Evolutionary conservation across 1,284 basidiomycete genomes (phyloP).

Genomic region (Pisolithus thermaeus): DNA sequence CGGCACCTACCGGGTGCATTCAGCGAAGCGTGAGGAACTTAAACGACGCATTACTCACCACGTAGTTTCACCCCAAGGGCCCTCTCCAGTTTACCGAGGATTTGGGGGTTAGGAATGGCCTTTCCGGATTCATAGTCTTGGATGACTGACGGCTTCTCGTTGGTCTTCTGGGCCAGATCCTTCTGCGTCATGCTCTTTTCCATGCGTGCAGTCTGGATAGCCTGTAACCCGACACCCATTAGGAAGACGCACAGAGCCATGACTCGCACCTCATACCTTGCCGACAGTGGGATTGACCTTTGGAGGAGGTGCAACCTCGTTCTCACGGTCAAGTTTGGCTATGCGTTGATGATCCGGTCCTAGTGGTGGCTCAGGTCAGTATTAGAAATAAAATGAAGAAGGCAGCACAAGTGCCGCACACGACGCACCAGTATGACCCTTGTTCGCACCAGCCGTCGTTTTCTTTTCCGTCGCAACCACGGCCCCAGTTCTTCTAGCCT

Average conservation of each 20-base stretch:
- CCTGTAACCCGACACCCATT: conserved; percentile 36
- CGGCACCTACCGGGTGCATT: conserved; percentile 41
- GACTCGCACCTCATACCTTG: conserved; percentile 46
- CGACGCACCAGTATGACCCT: conserved; percentile 61
- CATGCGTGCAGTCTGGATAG: conserved; percentile 80
- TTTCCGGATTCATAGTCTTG: conserved; percentile 89
- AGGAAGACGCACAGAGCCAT: neutral
- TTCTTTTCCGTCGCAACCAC: conserved; percentile 80
- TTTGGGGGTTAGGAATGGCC: conserved; percentile 86
- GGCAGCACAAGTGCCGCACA: neutral
- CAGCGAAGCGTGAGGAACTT: neutral
- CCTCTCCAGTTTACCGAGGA: conserved; percentile 91
- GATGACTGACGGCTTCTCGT: conserved; percentile 83
- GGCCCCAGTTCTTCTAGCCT: conserved; percentile 69
- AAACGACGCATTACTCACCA: conserved; percentile 43
- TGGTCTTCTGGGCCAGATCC: conserved; percentile 89
- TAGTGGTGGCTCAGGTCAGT: conserved; percentile 21
- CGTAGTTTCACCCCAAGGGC: conserved; percentile 88
- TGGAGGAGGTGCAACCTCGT: conserved; percentile 92
- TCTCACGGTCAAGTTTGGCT: conserved; percentile 91
- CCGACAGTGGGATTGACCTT: conserved; percentile 81
- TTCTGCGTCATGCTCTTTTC: conserved; percentile 83
- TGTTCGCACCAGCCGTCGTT: conserved; percentile 58
- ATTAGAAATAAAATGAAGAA: neutral
- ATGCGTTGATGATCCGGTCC: conserved; percentile 92